Conservation (phyloP, 2,329 filamentous ascomycete genomes). For the Cordyceps cateniannulata region DNA sequence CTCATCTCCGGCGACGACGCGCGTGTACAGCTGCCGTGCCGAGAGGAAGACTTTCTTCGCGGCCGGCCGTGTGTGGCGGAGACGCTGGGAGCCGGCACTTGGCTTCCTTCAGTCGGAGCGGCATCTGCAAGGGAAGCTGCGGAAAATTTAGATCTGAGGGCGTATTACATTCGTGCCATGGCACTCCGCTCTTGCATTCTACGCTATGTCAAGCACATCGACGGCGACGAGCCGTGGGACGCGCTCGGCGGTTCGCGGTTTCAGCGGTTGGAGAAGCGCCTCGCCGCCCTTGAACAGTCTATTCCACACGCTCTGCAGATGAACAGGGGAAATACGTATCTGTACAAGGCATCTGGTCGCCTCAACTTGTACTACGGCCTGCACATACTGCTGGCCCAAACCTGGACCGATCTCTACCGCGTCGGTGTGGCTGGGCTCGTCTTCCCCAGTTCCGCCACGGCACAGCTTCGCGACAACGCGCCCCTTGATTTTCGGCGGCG, state of each 20-base stretch:
- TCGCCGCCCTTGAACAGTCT: background rate
- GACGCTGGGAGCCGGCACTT: background rate
- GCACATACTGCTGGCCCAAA: conserved; percentile 11
- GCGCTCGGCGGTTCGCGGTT: conserved; percentile 3
- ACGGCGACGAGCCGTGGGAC: conserved; percentile 10
- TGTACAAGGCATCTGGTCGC: conserved; percentile 6
- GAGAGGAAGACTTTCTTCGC: conserved; percentile 7
- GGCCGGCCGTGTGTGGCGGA: conserved; percentile 6
- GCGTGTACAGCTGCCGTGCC: conserved; percentile 5
- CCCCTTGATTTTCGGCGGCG: background rate
- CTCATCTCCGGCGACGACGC: conserved; percentile 8
- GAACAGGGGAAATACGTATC: conserved; percentile 4
- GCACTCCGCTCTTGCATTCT: conserved; percentile 3
- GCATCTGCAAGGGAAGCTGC: background rate
- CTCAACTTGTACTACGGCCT: conserved; percentile 10
- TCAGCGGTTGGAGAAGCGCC: conserved; percentile 1
- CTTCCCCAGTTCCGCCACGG: conserved; percentile 6
- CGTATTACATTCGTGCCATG: conserved; percentile 6
- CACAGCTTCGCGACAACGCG: conserved; percentile 3
- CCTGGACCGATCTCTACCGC: conserved; percentile 11
- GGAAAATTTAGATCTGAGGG: background rate
- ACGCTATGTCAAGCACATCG: conserved; percentile 9
- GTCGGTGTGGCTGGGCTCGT: conserved; percentile 8
- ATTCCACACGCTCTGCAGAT: background rate
- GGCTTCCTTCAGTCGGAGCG: background rate